Base-by-base conservation (phyloP, 2,329 filamentous ascomycete species). In the Penicillium brasilianum region DNA sequence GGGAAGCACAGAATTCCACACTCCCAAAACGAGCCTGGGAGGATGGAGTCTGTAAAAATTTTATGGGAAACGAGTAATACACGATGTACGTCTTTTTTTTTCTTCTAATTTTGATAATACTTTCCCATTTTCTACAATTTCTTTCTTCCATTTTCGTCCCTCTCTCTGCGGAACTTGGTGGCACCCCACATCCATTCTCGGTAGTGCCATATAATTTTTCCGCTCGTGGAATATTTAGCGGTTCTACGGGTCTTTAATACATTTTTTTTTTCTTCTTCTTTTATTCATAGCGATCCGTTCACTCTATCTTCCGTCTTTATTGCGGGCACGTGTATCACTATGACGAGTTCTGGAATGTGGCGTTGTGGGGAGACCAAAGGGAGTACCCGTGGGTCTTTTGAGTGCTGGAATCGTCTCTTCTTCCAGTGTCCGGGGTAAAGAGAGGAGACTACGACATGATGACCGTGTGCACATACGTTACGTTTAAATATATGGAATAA, bases 41-140 rank as follows among this genome's bases (percentile, higher is more conserved):
- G 25, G 25, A 25, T 48, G 25, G 25, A 25, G 3, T 48, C 25
- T 48, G 25, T 48, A 9, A 48, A 48, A 48, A 28, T 32, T 59
- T 60, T 13, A 66, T 55, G 66, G 66, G 65, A 69, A 65, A 69
- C 62, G 62, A 69, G 68, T 61, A 70, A 68, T 68, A 69, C 49
- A 65, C 55, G 52, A 69, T 64, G 64, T 66, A 63, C 51, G 50
- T 59, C 25, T 28, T 37, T 44, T 57, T 57, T 57, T 58, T 63
- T 34, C 8, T 34, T 34, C 32, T 34, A 10, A 34, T 34, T 57
- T 58, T 41, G 44, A 43, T n/a, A 53, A 44, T 51, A n/a, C 39
- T 41, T 28, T 41, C 13, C 3, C 18, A 7, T 34, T 30, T 41
- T 28, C 25, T 28, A 6, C 3, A 6, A 28, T 41, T 28, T 41